Evolutionary conservation across 768 basidiomycete genomes (phyloP).

Genomic region (Rhodotorula paludigena): DNA sequence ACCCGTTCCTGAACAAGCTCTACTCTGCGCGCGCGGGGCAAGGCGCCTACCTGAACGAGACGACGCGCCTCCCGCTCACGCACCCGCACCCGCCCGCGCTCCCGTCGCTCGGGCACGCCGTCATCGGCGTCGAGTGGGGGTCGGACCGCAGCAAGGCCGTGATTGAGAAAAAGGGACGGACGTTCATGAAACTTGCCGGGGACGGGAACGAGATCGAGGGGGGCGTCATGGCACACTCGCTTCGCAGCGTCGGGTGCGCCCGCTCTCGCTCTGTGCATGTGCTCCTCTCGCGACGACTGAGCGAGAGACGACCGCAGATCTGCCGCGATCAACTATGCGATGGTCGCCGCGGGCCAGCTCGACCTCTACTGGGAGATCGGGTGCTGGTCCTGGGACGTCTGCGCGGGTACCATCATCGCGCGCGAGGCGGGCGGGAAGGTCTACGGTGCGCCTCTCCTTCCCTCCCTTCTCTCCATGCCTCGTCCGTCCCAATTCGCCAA

Average conservation of each 20-base stretch:
- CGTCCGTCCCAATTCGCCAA: neutral
- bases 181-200: conserved; percentile 71
- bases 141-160: conserved; percentile 44
- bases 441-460: conserved; percentile 52
- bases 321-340: conserved; percentile 71
- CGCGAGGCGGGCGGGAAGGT: conserved; percentile 80
- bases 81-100: conserved; percentile 55
- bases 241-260: conserved; percentile 70
- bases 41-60: conserved; percentile 68
- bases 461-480: too few species aligned
- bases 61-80: conserved; percentile 59
- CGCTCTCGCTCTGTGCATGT: conserved; percentile 2
- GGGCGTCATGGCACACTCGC: conserved; percentile 77
- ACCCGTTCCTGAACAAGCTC: conserved; percentile 81
- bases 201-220: conserved; percentile 60
- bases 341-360: conserved; percentile 72
- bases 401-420: conserved; percentile 84
- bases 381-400: conserved; percentile 52
- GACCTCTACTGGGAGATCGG: conserved; percentile 66
- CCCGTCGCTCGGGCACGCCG: conserved; percentile 63
- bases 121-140: conserved; percentile 83
- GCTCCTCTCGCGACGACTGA: neutral
- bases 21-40: conserved; percentile 74
- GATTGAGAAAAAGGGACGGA: conserved; percentile 46
- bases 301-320: too few species aligned